Evolutionary conservation across 2,329 filamentous ascomycete genomes (phyloP), one percentile per base, ranked within the genome.

Genomic region (Ilyonectria mors-panacis): DNA sequence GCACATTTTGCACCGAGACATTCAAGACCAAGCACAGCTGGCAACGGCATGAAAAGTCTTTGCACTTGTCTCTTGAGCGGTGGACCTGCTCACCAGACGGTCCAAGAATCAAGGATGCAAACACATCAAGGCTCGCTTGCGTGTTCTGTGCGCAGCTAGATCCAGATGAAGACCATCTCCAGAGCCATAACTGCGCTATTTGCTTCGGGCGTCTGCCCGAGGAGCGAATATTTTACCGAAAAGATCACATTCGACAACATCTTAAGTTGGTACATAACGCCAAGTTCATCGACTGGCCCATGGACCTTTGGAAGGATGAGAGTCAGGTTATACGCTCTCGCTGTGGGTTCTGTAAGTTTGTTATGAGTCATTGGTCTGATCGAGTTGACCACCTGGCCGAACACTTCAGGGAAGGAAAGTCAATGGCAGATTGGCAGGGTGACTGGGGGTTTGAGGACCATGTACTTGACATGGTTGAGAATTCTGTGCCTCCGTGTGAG

Each of bases 11-110:
- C 66, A 81, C 80, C 0, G 81, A 83, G 59, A 79, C 79, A 2
- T 84, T 84, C 73, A 81, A 80, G 63, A 81, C 79, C 1, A 83
- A 82, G 51, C 79, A 83, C 63, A 80, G 83, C 65, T 84, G 82
- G 82, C 80, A 82, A 61, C 78, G 86, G 30, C 86, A 88, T 68
- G 86, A 88, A 69, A 82, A 81, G 44, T 78, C 81, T 69, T 80
- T 80, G 72, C 85, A 76, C 75, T 80, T 76, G 71, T 85, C 79
- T 47, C 83, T 83, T 1, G 81, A 78, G 77, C 78, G 70, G 50
- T 87, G 76, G 86, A 81, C 79, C 70, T 86, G 78, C 47, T 77
- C 75, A 6, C 80, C 79, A 0, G 23, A 59, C 2, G 78, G 79
- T 67, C 69, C 75, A 4, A 72, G 63, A 1, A 80, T 83, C 2